These are phyloP conservation scores for Chytriomyces hyalinus DNA, from an alignment of 192 early-diverging fungal species.

Conservation along the genomic window DNA sequence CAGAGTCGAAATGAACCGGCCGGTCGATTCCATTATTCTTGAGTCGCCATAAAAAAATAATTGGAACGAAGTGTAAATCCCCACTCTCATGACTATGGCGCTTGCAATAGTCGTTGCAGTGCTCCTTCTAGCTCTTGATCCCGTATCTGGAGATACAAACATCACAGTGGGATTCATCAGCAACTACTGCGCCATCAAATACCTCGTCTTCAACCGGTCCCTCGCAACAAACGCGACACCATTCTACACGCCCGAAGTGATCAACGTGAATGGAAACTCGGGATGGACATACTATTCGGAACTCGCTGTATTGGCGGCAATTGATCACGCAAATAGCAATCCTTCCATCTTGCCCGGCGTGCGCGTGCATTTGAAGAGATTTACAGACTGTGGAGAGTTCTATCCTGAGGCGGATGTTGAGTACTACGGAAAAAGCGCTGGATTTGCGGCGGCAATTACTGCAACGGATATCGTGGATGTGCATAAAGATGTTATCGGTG, in stretches of 20 bases:
- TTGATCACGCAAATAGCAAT: neutral
- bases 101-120: no score
- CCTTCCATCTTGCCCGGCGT: neutral
- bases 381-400: conserved; percentile 15
- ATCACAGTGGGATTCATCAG: conserved; percentile 19
- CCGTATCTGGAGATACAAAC: neutral
- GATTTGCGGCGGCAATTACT: conserved; percentile 10
- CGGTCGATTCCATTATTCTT: no score
- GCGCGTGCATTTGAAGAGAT: conserved; percentile 5
- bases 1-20: no score
- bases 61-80: no score
- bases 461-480: neutral
- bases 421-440: neutral
- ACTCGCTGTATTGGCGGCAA: neutral
- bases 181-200: conserved; percentile 14
- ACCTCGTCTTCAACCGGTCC: neutral
- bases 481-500: conserved; percentile 3
- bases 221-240: neutral
- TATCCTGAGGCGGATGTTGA: neutral
- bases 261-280: neutral
- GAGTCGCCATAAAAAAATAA: no score
- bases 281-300: conserved; percentile 4
- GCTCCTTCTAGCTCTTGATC: no score
- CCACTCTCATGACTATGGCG: no score
- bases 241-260: neutral